phyloP scores from a whole-genome alignment of 2,329 filamentous ascomycete genomes.

The Myriangium duriaei region DNA sequence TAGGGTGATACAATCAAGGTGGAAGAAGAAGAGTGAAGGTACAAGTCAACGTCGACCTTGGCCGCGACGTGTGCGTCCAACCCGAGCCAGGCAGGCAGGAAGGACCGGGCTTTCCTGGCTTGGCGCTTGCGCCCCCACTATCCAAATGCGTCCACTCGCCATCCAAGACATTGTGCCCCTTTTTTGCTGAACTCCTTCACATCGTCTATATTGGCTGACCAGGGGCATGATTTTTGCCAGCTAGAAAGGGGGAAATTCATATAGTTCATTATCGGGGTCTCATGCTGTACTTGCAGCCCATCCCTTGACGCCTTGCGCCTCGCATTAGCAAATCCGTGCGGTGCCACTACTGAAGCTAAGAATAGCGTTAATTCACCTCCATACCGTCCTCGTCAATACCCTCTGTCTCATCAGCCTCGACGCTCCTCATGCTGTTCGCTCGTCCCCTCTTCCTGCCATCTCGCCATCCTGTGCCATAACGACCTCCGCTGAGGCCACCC shows the following conservation, averaged over 20 bases:
- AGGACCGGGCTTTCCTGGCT: too few species aligned
- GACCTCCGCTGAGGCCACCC: slow-evolving; percentile 40
- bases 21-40: neutral
- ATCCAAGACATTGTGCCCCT: too few species aligned
- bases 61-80: neutral
- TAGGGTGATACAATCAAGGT: too few species aligned
- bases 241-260: neutral
- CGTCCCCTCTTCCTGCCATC: slow-evolving; percentile 33
- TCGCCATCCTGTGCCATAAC: slow-evolving; percentile 29
- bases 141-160: too few species aligned
- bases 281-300: too few species aligned
- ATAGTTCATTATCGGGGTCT: too few species aligned
- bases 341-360: neutral
- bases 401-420: slow-evolving; percentile 16
- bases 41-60: slow-evolving; percentile 1
- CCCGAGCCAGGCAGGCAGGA: too few species aligned
- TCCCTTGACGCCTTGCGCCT: neutral
- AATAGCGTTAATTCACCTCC: slow-evolving; percentile 17
- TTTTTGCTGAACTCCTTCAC: too few species aligned
- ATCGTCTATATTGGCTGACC: too few species aligned
- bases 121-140: too few species aligned
- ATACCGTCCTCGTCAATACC: slow-evolving; percentile 21
- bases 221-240: too few species aligned
- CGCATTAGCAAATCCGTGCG: slow-evolving; percentile 10
- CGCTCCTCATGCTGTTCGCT: slow-evolving; percentile 29